A percentile compares a stretch with the other conserved stretches of the same genome.
Evolutionary conservation across 176 grass and related monocot species (phyloP).

Genomic region (Cenchrus fungigraminus): DNA sequence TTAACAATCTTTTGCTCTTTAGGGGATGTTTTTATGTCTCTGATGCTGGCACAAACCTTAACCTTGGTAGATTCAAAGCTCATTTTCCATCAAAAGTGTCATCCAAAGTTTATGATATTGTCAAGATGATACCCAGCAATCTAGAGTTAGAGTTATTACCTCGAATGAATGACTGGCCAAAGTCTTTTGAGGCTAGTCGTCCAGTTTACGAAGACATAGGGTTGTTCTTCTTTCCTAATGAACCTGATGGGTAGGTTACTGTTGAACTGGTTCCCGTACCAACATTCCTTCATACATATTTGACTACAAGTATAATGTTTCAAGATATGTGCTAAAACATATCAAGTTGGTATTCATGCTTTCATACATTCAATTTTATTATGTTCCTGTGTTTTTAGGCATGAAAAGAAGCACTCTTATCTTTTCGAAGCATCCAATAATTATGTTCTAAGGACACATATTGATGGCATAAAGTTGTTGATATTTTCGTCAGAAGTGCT

Average conservation of each 20-base stretch:
- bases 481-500: constrained; percentile 54
- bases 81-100: constrained; percentile 42
- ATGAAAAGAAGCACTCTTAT: constrained; percentile 12
- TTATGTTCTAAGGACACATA: constrained; percentile 49
- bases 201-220: constrained; percentile 47
- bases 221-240: constrained; percentile 32
- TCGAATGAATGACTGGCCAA: constrained; percentile 44
- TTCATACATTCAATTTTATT: constrained; percentile 6
- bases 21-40: constrained; percentile 39
- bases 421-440: not conserved
- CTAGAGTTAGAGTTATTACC: constrained; percentile 41
- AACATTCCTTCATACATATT: not conserved
- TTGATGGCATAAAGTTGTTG: constrained; percentile 40
- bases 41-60: not conserved
- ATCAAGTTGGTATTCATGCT: not conserved
- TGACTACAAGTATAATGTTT: no score
- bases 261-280: not conserved
- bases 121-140: constrained; percentile 20
- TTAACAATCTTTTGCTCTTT: not conserved
- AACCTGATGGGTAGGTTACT: constrained; percentile 38
- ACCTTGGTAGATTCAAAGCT: constrained; percentile 43
- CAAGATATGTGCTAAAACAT: not conserved
- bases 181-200: not conserved
- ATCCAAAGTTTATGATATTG: not conserved
- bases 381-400: constrained; percentile 14